Percentiles rank a stretch among this genome's conserved stretches.
These are phyloP conservation scores for Cryptococcus sp. DNA, from an alignment of 1,284 basidiomycete species.

Conservation along the genomic window DNA sequence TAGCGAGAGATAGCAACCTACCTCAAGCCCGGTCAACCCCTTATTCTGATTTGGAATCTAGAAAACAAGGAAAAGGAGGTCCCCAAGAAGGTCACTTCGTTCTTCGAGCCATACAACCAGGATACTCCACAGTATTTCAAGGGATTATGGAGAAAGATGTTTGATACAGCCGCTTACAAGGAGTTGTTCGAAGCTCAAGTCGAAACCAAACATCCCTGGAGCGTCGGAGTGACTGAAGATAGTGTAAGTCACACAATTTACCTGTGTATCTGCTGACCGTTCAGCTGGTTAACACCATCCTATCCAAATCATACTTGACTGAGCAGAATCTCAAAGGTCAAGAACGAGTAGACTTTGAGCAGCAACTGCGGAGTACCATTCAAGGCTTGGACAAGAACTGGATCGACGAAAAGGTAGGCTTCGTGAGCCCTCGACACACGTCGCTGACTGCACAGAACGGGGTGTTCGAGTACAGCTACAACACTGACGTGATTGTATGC, in stretches of 20 bases:
- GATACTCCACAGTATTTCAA: conserved; percentile 45
- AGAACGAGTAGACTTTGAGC: conserved; percentile 20
- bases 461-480: conserved; percentile 33
- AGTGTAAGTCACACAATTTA: conserved; percentile 14
- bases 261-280: not conserved
- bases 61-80: conserved; percentile 18
- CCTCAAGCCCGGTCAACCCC: conserved; percentile 39
- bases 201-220: conserved; percentile 24
- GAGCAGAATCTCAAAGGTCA: conserved; percentile 30
- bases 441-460: conserved; percentile 22
- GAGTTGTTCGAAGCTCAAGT: conserved; percentile 27
- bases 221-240: conserved; percentile 27
- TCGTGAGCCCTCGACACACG: not conserved
- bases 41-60: conserved; percentile 48
- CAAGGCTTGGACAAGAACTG: conserved; percentile 29
- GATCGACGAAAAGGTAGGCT: conserved; percentile 36
- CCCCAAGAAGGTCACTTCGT: conserved; percentile 14
- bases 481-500: conserved; percentile 35
- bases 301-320: conserved; percentile 45
- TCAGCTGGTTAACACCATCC: conserved; percentile 32
- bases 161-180: conserved; percentile 30
- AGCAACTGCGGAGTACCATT: conserved; percentile 23
- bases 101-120: conserved; percentile 32
- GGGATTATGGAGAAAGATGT: conserved; percentile 30
- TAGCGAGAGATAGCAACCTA: conserved; percentile 43